phyloP scores from a whole-genome alignment of 805 yeast species.

The Torulaspora gathmanii region DNA sequence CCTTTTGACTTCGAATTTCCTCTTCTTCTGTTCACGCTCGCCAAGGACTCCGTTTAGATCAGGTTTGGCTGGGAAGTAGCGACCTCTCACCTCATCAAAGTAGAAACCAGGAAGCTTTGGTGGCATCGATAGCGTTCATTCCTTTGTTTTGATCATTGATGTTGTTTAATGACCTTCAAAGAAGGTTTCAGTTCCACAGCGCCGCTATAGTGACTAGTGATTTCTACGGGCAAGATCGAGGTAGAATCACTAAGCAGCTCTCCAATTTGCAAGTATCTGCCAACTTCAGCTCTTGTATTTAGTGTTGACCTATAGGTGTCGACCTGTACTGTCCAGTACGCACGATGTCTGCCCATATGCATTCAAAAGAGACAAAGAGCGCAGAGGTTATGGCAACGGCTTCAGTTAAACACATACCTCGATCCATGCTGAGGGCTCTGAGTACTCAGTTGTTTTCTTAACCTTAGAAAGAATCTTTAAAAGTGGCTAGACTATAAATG shows the following conservation, averaged over 20 bases:
- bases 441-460: neutral
- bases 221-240: too few species aligned
- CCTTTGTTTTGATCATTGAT: neutral
- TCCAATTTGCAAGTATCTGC: too few species aligned
- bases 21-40: conserved; percentile 13
- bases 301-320: too few species aligned
- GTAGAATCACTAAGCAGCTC: too few species aligned
- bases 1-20: conserved; percentile 2
- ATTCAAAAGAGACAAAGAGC: too few species aligned
- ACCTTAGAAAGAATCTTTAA: conserved; percentile 2
- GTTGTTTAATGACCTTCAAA: neutral
- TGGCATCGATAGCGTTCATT: conserved; percentile 5
- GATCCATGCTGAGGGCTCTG: neutral
- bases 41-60: conserved; percentile 3
- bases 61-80: conserved; percentile 22
- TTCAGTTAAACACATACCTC: neutral
- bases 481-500: conserved; percentile 5
- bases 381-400: too few species aligned
- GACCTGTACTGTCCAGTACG: too few species aligned
- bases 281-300: too few species aligned
- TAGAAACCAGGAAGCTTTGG: conserved; percentile 31
- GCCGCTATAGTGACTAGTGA: too few species aligned
- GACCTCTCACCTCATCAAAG: conserved; percentile 24
- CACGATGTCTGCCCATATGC: neutral
- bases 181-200: too few species aligned